phyloP scores from a whole-genome alignment of 192 early-diverging fungal genomes.

The Dispira parvispora region DNA sequence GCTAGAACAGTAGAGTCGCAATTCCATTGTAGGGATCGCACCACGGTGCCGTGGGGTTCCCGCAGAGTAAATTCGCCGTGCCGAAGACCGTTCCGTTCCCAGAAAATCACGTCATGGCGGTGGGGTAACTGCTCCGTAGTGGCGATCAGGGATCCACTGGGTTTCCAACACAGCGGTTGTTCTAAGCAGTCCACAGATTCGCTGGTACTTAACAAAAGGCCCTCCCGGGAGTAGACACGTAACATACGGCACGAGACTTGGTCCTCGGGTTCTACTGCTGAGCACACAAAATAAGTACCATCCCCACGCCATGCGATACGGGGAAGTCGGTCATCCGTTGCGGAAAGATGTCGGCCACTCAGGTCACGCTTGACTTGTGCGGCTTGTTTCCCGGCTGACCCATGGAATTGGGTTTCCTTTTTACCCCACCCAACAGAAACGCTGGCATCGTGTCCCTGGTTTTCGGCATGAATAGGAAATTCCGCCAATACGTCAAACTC shows the following conservation, averaged over 20 bases:
- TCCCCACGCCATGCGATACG: conserved; percentile 87
- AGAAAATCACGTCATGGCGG: conserved; percentile 78
- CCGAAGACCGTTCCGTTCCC: conserved; percentile 85
- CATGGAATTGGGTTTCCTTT: conserved; percentile 96
- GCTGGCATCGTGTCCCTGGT: conserved; percentile 47
- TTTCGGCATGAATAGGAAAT: conserved; percentile 47
- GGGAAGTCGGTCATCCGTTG: conserved; percentile 49
- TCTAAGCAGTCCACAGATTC: conserved; percentile 67
- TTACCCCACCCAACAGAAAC: conserved; percentile 92
- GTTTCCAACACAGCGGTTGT: conserved; percentile 64
- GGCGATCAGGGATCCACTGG: conserved; percentile 69
- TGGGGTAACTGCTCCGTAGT: conserved; percentile 59
- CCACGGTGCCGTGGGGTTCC: conserved; percentile 26
- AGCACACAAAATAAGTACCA: conserved; percentile 64
- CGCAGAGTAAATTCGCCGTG: conserved; percentile 84
- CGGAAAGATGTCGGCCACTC: conserved; percentile 25
- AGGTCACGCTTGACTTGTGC: conserved; percentile 31
- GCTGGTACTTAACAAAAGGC: conserved; percentile 59
- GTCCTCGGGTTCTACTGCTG: conserved; percentile 36
- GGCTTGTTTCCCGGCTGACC: conserved; percentile 64
- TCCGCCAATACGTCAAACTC: conserved; percentile 84
- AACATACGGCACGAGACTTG: conserved; percentile 20
- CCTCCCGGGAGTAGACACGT: conserved; percentile 74
- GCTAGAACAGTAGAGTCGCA: conserved; percentile 78
- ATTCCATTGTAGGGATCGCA: conserved; percentile 48